Percentiles rank a stretch among this genome's conserved stretches.
Conservation (phyloP, 1,139 yeast genomes). For the Debaryomyces psychrophilus region DNA sequence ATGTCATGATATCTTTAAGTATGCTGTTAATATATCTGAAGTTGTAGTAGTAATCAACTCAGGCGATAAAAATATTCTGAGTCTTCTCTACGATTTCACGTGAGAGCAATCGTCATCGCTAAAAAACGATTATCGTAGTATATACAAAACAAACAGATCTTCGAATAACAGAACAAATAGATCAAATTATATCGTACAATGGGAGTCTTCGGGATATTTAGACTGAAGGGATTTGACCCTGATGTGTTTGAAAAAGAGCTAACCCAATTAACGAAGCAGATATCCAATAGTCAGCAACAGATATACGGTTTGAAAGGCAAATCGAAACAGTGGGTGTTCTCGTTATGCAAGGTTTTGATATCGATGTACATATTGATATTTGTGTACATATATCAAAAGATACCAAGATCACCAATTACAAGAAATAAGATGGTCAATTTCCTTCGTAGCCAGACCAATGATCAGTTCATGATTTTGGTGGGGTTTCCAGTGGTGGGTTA, state of each 20-base stretch:
- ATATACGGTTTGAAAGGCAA: constrained; percentile 26
- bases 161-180: background rate
- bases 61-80: background rate
- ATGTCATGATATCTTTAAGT: constrained; percentile 29
- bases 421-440: constrained; percentile 21
- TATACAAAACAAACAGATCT: background rate
- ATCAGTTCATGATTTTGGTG: constrained; percentile 24
- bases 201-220: constrained; percentile 37
- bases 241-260: constrained; percentile 55
- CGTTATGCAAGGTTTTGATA: constrained; percentile 29
- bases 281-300: constrained; percentile 38
- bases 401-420: constrained; percentile 22
- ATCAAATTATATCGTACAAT: constrained; percentile 14
- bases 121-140: background rate
- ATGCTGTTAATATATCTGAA: background rate
- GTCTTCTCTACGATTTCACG: constrained; percentile 1
- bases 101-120: constrained; percentile 8
- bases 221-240: constrained; percentile 49
- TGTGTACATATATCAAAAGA: constrained; percentile 28
- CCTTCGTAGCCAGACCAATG: constrained; percentile 20
- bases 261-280: constrained; percentile 43
- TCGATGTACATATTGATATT: constrained; percentile 36
- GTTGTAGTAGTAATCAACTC: background rate
- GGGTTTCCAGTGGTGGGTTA: constrained; percentile 34
- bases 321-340: constrained; percentile 15